Conservation (phyloP, 2,329 filamentous ascomycete species). For the Trichoderma guizhouense region DNA sequence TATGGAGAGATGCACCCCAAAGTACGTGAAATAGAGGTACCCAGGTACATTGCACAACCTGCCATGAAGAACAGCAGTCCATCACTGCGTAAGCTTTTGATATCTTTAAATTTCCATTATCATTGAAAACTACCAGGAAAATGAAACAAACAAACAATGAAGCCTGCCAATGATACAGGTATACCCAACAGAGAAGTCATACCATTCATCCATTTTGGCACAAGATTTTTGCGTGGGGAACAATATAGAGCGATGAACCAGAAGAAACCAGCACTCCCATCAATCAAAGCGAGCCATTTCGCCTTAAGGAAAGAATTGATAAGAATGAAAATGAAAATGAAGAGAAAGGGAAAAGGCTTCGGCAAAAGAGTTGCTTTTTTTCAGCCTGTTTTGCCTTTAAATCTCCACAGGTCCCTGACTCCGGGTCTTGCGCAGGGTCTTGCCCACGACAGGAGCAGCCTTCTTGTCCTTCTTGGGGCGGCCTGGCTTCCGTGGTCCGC, state of each 20-base stretch:
- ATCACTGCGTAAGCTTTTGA: background rate
- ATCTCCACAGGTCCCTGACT: constrained; percentile 40
- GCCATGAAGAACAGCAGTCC: background rate
- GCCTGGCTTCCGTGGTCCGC: constrained; percentile 25
- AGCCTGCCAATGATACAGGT: background rate
- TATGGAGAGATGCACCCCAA: background rate
- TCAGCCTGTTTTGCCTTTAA: constrained; percentile 2
- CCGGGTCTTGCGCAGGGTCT: constrained; percentile 41
- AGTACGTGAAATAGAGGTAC: background rate
- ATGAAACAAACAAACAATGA: background rate
- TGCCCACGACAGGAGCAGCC: constrained; percentile 31
- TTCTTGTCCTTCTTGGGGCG: constrained; percentile 39
- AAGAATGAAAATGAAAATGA: background rate
- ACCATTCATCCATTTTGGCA: background rate
- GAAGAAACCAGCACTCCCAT: background rate
- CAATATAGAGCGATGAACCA: constrained; percentile 4
- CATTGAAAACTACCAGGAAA: background rate
- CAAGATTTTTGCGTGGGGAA: background rate
- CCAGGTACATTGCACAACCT: background rate
- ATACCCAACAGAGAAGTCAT: background rate
- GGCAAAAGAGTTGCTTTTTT: background rate
- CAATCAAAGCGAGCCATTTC: constrained; percentile 4
- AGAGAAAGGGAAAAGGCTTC: background rate
- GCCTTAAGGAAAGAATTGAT: background rate
- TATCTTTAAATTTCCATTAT: background rate